phyloP scores from a whole-genome alignment of 2,329 filamentous ascomycete genomes.

The Fusarium pilosicola region DNA sequence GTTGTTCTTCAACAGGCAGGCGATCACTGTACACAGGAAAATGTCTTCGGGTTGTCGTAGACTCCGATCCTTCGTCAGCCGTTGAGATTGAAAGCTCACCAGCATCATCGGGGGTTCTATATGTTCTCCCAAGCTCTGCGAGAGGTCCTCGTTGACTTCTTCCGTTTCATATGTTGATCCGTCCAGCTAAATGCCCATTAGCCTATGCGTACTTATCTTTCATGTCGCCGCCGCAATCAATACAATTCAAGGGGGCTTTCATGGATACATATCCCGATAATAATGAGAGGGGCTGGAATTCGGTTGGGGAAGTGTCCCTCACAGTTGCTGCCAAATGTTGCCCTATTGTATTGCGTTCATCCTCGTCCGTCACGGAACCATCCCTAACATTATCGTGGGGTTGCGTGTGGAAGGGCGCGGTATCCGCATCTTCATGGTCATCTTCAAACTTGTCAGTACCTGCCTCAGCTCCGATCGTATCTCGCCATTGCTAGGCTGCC shows the following conservation, averaged over 20 bases:
- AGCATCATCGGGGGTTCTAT: not conserved
- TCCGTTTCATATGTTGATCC: not conserved
- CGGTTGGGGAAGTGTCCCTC: not conserved
- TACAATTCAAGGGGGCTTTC: not conserved
- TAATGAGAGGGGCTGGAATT: not conserved
- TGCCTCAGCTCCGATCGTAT: not conserved
- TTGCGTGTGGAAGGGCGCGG: not conserved
- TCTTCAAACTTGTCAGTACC: not conserved
- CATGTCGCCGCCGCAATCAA: not conserved
- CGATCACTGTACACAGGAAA: constrained; percentile 39
- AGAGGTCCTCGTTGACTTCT: not conserved
- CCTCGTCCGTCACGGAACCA: not conserved
- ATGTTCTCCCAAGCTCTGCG: not conserved
- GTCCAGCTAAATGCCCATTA: constrained; percentile 3
- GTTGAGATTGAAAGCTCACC: not conserved
- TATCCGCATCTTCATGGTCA: not conserved
- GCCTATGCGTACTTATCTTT: not conserved
- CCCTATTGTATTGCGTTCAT: not conserved
- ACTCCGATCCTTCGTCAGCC: not conserved
- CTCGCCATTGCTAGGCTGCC: too few species aligned
- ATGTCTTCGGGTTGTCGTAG: not conserved
- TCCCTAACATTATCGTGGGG: not conserved
- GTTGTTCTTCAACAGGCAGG: constrained; percentile 25
- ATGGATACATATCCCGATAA: not conserved
- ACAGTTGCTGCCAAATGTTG: constrained; percentile 2